Evolutionary conservation across 345 rosid species (phyloP), one percentile per base, ranked within the genome.

Genomic region (Crucihimalaya himalaica): DNA sequence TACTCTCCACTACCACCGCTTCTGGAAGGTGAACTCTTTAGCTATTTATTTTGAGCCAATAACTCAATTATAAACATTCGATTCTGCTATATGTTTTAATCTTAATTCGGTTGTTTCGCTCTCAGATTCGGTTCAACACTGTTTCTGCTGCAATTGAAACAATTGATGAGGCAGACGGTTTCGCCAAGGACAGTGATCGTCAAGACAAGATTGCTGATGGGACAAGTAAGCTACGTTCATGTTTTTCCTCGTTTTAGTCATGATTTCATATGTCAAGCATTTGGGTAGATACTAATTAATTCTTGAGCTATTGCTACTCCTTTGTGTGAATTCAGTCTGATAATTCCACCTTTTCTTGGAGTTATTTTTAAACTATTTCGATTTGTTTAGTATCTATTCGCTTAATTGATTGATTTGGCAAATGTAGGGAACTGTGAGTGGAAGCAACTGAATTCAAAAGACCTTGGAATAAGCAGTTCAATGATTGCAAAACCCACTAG

Each of bases 381-480:
- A 14, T 53, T 37, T 48, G 28, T 39, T 8, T 62, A 25, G 64
- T 54, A 54, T 64, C 3, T 28, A 42, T 40, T 52, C 1, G 14
- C 5, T 27, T 63, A 27, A 11, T 45, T 66, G 9, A 21, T 28
- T 72, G 34, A 48, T 57, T 51, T 59, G 54, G 73, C 10, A 51
- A 47, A 67, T 56, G 40, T 45, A 73, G 82, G 75, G 45, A 68
- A 61, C 40, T 39, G 54, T 45, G 81, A 77, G 50, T 86, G 88
- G 93, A 86, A 82, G 83, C 84, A 73, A 56, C 34, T 83, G 70
- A 78, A 72, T 61, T 78, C 86, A 0, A 66, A 79, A 45, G 87
- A 88, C 20, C 84, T 86, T 71, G 88, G 88, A 34, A 81, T 88
- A 59, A 77, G 74, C 64, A 73, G 66, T 76, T 81, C 87, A 6